Evolutionary conservation across 208 protist genomes (phyloP), one percentile per base, ranked within the genome.

Genomic region (Leishmania arabica): DNA sequence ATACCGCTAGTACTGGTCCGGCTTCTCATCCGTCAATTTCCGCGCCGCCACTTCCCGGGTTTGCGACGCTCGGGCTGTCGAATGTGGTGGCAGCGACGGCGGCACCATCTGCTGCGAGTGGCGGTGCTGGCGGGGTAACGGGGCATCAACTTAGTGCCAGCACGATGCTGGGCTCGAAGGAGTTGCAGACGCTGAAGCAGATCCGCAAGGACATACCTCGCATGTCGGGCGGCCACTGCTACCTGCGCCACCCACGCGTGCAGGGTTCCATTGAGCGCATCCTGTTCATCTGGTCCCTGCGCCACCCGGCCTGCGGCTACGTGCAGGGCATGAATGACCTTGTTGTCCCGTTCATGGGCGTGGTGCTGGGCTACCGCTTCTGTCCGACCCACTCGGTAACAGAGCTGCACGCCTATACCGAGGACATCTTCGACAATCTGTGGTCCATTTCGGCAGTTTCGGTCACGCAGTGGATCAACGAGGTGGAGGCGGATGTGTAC

Each of bases 321-420:
- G 97, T 98, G 70, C 96, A 99, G 89, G 97, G 97, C 34, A 97
- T 99, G 83, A 98, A 99, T 75, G 97, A 99, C 85, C 75, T 99
- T 49, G 84, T 97, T 1, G 91, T 93, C 54, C 97, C 97, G 1
- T 99, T 99, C 80, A 90, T 98, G 79, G 90, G 85, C 58, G 95
- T 97, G 8, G 95, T 97, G 47, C 70, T 97, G n/a, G 88, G 89
- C 27, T 75, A 86, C 45, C 79, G 78, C 47, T 89, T 93, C 83
- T 91, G 90, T 73, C 47, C 83, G 19, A 86, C 84, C 17, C 84
- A 89, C 31, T 91, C 87, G 47, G 77, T 95, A 24, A 79, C 84
- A 37, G 88, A 92, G 82, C 83, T 94, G 64, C 80, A 89, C 65
- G 75, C 83, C 53, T 84, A 89, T 69, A 82, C 66, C 42, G 81